Evolutionary conservation across 306 rosid species (phyloP).

Genomic region (Comarum palustre): DNA sequence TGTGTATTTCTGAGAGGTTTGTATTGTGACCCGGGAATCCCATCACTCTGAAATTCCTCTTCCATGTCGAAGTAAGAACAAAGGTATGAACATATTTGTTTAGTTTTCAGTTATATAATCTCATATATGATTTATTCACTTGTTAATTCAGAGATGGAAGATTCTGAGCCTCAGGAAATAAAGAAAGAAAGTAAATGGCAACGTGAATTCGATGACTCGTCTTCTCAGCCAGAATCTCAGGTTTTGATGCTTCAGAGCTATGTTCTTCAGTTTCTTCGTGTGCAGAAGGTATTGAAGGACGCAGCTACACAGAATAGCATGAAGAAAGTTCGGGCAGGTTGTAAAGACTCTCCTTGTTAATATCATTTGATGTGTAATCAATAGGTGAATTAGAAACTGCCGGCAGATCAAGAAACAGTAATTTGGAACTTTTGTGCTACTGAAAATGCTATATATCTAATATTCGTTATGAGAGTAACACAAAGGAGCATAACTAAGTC

Average conservation of each 20-base stretch:
- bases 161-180: conserved; percentile 34
- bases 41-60: conserved; percentile 34
- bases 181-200: conserved; percentile 32
- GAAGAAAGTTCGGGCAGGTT: conserved; percentile 27
- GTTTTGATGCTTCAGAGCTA: conserved; percentile 61
- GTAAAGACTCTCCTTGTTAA: conserved; percentile 11
- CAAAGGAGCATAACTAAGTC: background rate
- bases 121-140: background rate
- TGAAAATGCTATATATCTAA: background rate
- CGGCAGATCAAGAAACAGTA: background rate
- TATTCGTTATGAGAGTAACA: background rate
- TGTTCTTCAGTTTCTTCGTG: conserved; percentile 65
- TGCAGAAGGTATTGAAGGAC: conserved; percentile 61
- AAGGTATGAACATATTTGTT: conserved; percentile 40
- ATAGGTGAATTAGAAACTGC: background rate
- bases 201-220: conserved; percentile 31
- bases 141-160: conserved; percentile 38
- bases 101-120: background rate
- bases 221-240: conserved; percentile 28
- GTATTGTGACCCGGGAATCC: conserved; percentile 40
- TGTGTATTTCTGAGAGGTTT: conserved; percentile 19
- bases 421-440: background rate
- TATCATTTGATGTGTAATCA: background rate
- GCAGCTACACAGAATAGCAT: conserved; percentile 34
- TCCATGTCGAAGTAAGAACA: conserved; percentile 32